Base-by-base conservation (phyloP, 768 basidiomycete genomes). In the Coprinopsis sp. region DNA sequence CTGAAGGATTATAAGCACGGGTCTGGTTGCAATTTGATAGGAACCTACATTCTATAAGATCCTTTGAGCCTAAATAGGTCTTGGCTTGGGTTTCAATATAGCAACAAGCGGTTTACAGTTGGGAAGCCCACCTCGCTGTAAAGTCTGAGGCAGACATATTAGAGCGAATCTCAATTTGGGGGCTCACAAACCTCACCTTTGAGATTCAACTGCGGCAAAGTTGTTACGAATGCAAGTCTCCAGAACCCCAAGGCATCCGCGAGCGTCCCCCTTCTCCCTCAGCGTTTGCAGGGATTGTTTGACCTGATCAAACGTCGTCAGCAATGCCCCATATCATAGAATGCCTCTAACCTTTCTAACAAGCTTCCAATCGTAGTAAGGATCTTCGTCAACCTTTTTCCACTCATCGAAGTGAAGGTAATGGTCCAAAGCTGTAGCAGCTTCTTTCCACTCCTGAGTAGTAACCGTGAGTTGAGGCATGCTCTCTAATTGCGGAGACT, bases 61-160 rank as follows among this genome's bases (percentile, higher is more conserved):
- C 75, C 64, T 99, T 99, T 2, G 92, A 95, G 1, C 93, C 93
- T 34, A 83, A 75, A 64, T 89, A 98, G 0, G 91, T 94, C 91
- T 97, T 53, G 12, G 10, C 28, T 18, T n/a, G n/a, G n/a, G n/a
- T n/a, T n/a, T n/a, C n/a, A n/a, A n/a, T n/a, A n/a, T n/a, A n/a
- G n/a, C n/a, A n/a, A n/a, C n/a, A n/a, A n/a, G n/a, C n/a, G n/a
- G n/a, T n/a, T n/a, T n/a, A n/a, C n/a, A n/a, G n/a, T n/a, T n/a
- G n/a, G n/a, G n/a, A n/a, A n/a, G n/a, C n/a, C n/a, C 82, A 91
- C 92, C 71, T 95, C 92, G 64, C 88, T 91, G 59, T 96, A 97
- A 21, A 98, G 66, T 59, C 91, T 88, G 49, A 14, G 36, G 58
- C 49, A 56, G 12, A 14, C n/a, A 30, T 22, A 30, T 37, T 31